phyloP scores from a whole-genome alignment of 805 yeast species.

The Hanseniaspora lachancei region DNA sequence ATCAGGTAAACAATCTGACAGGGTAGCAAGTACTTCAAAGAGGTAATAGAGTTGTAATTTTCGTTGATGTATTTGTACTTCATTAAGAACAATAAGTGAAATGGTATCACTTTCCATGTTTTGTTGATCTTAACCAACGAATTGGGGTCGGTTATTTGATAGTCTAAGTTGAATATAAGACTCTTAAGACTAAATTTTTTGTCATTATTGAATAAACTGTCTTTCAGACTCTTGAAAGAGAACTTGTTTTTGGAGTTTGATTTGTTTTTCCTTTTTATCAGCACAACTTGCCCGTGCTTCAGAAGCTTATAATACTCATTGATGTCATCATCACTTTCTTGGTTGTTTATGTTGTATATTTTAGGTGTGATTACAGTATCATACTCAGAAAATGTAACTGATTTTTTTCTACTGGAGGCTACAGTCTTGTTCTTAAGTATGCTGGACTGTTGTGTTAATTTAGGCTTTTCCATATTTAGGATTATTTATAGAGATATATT shows the following conservation, averaged over 20 bases:
- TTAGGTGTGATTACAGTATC: constrained; percentile 14
- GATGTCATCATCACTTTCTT: background rate
- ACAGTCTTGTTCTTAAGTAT: background rate
- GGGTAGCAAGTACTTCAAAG: constrained; percentile 24
- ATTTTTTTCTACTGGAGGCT: background rate
- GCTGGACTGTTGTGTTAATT: background rate
- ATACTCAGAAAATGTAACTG: constrained; percentile 14
- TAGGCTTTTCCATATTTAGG: background rate
- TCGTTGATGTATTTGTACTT: constrained; percentile 24
- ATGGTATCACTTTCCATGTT: constrained; percentile 23
- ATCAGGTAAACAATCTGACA: constrained; percentile 28
- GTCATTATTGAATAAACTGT: background rate
- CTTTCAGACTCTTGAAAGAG: background rate
- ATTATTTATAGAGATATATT: too few species aligned
- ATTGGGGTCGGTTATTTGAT: constrained; percentile 16
- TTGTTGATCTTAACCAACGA: constrained; percentile 23
- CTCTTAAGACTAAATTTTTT: background rate
- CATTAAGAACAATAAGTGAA: constrained; percentile 25
- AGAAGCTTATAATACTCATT: constrained; percentile 2
- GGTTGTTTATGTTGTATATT: background rate
- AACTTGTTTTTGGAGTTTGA: background rate
- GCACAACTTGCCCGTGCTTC: constrained; percentile 2
- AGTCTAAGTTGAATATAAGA: constrained; percentile 2
- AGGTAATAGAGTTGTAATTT: constrained; percentile 19
- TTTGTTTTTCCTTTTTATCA: background rate